These are phyloP conservation scores for Nakazawaea wyomingensis DNA, from an alignment of 805 yeast species.

Conservation along the genomic window DNA sequence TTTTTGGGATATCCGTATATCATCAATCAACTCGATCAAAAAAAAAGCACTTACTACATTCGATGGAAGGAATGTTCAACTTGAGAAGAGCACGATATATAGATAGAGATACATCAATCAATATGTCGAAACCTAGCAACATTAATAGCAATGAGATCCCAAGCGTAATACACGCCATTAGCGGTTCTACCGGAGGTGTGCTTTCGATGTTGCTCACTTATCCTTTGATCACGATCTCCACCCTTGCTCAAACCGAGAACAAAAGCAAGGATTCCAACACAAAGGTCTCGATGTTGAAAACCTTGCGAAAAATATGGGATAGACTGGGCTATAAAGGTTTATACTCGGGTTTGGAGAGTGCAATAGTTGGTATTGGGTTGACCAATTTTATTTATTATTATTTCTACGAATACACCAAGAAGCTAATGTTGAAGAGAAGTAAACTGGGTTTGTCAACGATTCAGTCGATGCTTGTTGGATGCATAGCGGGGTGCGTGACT, in stretches of 20 bases:
- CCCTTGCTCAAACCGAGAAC: slow-evolving; percentile 76
- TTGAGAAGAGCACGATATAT: too few species aligned
- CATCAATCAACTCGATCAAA: too few species aligned
- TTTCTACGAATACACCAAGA: slow-evolving; percentile 68
- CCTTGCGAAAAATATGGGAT: background rate
- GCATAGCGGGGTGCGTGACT: slow-evolving; percentile 83
- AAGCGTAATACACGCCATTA: slow-evolving; percentile 79
- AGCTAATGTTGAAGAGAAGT: slow-evolving; percentile 18
- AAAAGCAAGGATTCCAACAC: slow-evolving; percentile 18
- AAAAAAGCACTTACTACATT: too few species aligned
- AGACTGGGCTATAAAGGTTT: slow-evolving; percentile 64
- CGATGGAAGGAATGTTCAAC: too few species aligned
- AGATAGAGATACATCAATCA: too few species aligned
- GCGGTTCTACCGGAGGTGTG: slow-evolving; percentile 94
- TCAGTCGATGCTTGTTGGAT: slow-evolving; percentile 73
- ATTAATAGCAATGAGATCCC: slow-evolving; percentile 24
- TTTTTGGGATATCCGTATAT: too few species aligned
- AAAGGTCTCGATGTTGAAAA: slow-evolving; percentile 14
- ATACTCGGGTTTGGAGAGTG: slow-evolving; percentile 84
- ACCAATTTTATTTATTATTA: slow-evolving; percentile 89
- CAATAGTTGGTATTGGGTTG: slow-evolving; percentile 76
- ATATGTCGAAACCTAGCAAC: background rate
- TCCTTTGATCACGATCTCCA: slow-evolving; percentile 82
- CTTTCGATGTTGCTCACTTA: slow-evolving; percentile 82
- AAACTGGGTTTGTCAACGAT: slow-evolving; percentile 45